phyloP scores from a whole-genome alignment of 129 eudicot genomes.

The Sambucus nigra region DNA sequence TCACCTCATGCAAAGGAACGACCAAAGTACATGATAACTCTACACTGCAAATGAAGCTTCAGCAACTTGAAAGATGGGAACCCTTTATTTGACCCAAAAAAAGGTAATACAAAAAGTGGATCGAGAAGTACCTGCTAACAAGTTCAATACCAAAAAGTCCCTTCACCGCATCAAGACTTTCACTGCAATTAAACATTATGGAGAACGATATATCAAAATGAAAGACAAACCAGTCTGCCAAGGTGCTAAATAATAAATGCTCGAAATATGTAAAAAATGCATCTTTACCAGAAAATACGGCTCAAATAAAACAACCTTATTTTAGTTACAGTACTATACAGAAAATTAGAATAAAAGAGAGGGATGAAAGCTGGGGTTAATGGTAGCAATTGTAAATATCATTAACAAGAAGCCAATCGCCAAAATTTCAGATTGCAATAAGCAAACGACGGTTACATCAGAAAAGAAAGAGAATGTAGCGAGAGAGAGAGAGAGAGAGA shows the following conservation, averaged over 20 bases:
- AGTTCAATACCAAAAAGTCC: conserved; percentile 81
- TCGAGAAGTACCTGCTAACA: conserved; percentile 60
- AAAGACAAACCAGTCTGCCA: conserved; percentile 4
- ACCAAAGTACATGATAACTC: neutral
- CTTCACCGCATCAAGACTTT: conserved; percentile 55
- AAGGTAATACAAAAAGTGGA: neutral
- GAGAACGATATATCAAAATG: conserved; percentile 3
- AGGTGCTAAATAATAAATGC: neutral
- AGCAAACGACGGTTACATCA: neutral
- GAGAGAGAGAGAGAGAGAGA: no score
- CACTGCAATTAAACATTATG: conserved; percentile 44
- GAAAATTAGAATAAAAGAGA: neutral
- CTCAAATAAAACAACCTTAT: neutral
- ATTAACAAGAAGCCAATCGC: neutral
- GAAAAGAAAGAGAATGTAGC: no score
- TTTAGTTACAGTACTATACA: neutral
- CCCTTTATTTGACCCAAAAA: neutral
- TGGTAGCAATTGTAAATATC: neutral
- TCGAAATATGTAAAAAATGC: neutral
- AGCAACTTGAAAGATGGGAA: neutral
- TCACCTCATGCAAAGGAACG: neutral
- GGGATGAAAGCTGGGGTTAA: neutral
- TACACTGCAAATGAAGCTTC: neutral
- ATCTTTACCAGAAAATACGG: neutral
- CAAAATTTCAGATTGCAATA: neutral